Evolutionary conservation across 257 asterid species (phyloP), one percentile per base, ranked within the genome.

Genomic region (Schizonepeta tenuifolia): DNA sequence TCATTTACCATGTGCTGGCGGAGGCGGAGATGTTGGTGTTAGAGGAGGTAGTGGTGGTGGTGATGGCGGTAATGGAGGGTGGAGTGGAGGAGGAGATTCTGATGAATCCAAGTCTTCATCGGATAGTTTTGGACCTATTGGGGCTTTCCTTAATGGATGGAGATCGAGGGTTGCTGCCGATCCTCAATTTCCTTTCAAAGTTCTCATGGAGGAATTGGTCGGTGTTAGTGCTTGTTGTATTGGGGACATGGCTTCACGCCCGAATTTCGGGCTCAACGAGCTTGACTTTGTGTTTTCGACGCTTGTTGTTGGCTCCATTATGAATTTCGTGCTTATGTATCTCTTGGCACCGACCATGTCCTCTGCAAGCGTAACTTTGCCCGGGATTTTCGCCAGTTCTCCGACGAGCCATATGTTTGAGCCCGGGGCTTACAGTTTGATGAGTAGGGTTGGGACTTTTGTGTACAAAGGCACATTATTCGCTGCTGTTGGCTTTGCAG

Each of bases 221-320:
- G 97, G 98, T 20, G 96, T 93, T 35, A 90, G 82, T 18, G 72
- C 98, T n/a, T 87, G 93, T 40, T 95, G 89, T 36, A 65, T 90
- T 9, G 98, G 98, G 0, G 98, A 90, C 88, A 93, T 93, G 98
- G 93, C 98, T 0, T 84, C 96, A 0, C 95, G 98, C 56, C 98
- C 97, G 18, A 90, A 88, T 77, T 93, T 93, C 7, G 98, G 98
- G 5, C 96, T 93, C 46, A 90, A 93, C 20, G 97, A 93, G 84
- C 95, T 93, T 7, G 98, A 93, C 72, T 90, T 93, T 57, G 98
- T 93, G 20, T 93, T 93, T 75, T 93, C 96, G 0, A 93, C 97
- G 0, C 95, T 93, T 0, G 95, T 93, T 0, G 97, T 93, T 22
- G 97, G 95, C 15, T 87, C 95, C 35, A 88, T 93, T 28, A 56